Percentiles rank a stretch among this genome's conserved stretches.
Conservation (phyloP, 441 rosid genomes). For the Metrosideros polymorpha region DNA sequence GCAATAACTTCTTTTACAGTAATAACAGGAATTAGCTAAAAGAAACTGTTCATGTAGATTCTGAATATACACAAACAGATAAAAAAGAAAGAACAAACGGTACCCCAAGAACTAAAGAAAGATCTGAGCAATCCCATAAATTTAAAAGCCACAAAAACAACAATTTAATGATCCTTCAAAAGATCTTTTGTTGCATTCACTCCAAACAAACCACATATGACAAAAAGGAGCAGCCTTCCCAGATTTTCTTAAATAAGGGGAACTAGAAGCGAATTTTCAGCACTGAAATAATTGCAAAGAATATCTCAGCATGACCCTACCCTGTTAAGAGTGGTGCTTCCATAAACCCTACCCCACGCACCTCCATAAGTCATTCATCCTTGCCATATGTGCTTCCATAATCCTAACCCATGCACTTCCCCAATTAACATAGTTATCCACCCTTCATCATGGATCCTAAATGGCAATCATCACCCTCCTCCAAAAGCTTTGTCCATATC, state of each 20-base stretch:
- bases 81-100: neutral
- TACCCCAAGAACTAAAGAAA: neutral
- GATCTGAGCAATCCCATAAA: neutral
- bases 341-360: neutral
- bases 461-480: neutral
- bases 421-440: neutral
- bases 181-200: neutral
- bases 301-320: neutral
- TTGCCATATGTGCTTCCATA: neutral
- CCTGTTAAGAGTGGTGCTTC: neutral
- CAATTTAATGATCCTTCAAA: neutral
- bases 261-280: neutral
- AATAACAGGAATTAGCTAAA: neutral
- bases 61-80: neutral
- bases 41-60: neutral
- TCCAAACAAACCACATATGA: neutral
- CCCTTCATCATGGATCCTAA: neutral
- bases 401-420: neutral
- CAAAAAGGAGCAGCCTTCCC: neutral
- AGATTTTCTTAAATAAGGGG: neutral
- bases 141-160: neutral
- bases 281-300: neutral
- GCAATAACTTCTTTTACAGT: neutral
- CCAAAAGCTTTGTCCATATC: neutral
- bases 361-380: neutral